Base-by-base conservation (phyloP, 139 green algal species). In the Spirogloea muscicola region DNA sequence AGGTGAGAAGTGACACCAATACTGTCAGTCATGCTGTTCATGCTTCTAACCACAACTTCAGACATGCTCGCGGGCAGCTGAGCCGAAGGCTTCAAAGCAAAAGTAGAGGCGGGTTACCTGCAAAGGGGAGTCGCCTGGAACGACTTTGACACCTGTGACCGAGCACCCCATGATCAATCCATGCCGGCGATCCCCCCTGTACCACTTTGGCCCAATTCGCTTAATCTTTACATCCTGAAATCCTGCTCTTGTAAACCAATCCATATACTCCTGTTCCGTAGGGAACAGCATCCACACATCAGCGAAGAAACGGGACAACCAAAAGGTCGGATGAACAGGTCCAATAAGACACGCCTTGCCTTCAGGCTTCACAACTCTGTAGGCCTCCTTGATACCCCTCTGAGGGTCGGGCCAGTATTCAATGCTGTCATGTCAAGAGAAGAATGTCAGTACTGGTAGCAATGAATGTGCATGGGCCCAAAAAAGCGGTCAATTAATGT, bases 101-200 rank as follows among this genome's bases (percentile, higher is more conserved):
- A 55, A 59, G 10, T 5, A 33, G 33, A 21, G 13, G 49, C 49
- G 10, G 6, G 66, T 52, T 16, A 82, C 43, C 37, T 82, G 43
- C 3, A 84, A 34, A 29, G 76, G 78, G 13, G 76, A 82, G 16
- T 72, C 52, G 37, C 78, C 78, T 44, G 63, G 84, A 80, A 87
- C 84, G 9, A 84, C 76, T 68, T 97, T 97, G 13, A 85, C 68
- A 3, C 92, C 92, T 0, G 91, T 96, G 38, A 97, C 92, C 39
- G 86, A 93, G 89, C 92, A 96, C 58, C 92, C 92, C 92, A 97
- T 97, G 88, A 97, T 97, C 66, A 97, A 86, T 7, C 92, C 92
- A 68, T 97, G 92, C 6, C 91, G 81, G 25, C 92, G 74, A 59
- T 95, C 90, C 1, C 92, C 92, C 25, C 92, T 81, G 85, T 97